Conservation (phyloP, 345 rosid genomes). For the Durio zibethinus region DNA sequence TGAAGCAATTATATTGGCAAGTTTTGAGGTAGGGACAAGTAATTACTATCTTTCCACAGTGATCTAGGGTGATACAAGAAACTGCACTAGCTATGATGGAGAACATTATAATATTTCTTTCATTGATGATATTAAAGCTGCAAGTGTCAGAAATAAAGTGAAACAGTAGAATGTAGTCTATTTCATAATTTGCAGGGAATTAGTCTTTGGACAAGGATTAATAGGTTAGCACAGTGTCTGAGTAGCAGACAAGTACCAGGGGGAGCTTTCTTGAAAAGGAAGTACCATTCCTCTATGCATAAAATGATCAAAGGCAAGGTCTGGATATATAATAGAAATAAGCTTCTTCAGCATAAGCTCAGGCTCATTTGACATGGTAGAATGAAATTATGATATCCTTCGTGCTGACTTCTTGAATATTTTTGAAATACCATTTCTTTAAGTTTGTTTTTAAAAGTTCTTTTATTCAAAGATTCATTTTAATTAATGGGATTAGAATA, state of each 20-base stretch:
- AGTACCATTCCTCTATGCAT: neutral
- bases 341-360: neutral
- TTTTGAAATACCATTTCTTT: neutral
- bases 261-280: neutral
- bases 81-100: neutral
- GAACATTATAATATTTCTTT: neutral
- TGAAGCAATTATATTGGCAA: neutral
- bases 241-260: neutral
- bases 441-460: neutral
- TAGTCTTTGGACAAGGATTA: neutral
- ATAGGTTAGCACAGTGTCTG: neutral
- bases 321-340: neutral
- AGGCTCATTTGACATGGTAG: neutral
- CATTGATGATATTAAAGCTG: neutral
- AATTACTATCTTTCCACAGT: neutral
- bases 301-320: neutral
- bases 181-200: neutral
- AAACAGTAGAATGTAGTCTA: neutral
- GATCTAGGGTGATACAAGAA: neutral
- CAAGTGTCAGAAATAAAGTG: neutral
- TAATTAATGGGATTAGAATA: neutral
- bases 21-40: neutral
- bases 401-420: neutral
- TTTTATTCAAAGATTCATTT: neutral
- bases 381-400: neutral